A percentile compares a stretch with the other conserved stretches of the same genome.
phyloP scores from a whole-genome alignment of 176 grass and related monocot genomes.

The Ampelocalamus luodianensis region DNA sequence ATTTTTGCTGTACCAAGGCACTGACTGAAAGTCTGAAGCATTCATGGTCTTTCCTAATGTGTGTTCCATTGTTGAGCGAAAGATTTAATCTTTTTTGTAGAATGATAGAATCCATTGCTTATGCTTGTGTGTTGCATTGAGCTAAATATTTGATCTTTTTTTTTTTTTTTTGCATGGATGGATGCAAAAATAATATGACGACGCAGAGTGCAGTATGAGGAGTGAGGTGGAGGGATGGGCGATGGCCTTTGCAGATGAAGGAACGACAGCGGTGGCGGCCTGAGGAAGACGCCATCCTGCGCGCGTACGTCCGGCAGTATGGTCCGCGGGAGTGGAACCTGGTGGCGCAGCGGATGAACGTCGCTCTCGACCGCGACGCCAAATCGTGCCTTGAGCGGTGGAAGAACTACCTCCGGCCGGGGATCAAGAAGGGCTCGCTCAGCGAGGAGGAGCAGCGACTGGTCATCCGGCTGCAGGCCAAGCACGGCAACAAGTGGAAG shows the following conservation, averaged over 20 bases:
- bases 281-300: constrained; percentile 93
- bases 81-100: neutral
- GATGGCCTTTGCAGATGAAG: constrained; percentile 81
- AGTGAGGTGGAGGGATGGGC: constrained; percentile 56
- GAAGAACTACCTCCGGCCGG: constrained; percentile 96
- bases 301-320: constrained; percentile 87
- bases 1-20: neutral
- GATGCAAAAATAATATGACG: neutral
- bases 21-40: neutral
- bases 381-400: constrained; percentile 96
- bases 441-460: constrained; percentile 93
- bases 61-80: neutral
- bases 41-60: neutral
- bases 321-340: constrained; percentile 93
- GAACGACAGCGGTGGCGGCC: constrained; percentile 93
- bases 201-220: constrained; percentile 69
- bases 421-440: constrained; percentile 94
- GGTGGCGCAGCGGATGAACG: constrained; percentile 92
- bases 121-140: neutral
- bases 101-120: neutral
- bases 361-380: constrained; percentile 74
- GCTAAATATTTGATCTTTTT: neutral
- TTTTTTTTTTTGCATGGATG: neutral
- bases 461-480: constrained; percentile 81
- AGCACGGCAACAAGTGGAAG: constrained; percentile 99